phyloP scores from a whole-genome alignment of 192 early-diverging fungal species.

The Cladochytrium replicatum region DNA sequence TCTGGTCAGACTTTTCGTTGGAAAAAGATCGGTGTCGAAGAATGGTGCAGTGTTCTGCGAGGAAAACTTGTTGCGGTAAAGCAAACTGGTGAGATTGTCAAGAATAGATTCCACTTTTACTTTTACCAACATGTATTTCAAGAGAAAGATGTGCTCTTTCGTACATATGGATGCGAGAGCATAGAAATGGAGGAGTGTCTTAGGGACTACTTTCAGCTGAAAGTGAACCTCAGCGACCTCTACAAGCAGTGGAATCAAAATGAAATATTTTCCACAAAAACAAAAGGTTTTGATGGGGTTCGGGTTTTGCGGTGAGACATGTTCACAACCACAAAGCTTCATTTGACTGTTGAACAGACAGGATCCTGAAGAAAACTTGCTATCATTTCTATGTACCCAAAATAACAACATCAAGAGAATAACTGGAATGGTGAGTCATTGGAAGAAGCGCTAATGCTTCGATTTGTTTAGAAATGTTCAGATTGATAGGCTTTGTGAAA shows the following conservation, averaged over 20 bases:
- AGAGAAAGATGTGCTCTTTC: too few relatives aligned
- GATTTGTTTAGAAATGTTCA: conserved; percentile 2
- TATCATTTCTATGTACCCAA: conserved; percentile 86
- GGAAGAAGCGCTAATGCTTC: background rate
- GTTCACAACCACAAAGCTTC: background rate
- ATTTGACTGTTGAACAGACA: conserved; percentile 37
- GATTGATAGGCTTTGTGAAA: conserved; percentile 25
- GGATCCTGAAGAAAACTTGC: conserved; percentile 74
- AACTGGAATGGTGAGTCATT: conserved; percentile 56
- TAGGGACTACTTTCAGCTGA: conserved; percentile 80
- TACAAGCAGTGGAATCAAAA: conserved; percentile 49
- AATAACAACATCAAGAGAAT: conserved; percentile 96
- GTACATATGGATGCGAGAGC: too few relatives aligned
- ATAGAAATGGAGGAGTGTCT: conserved; percentile 35
- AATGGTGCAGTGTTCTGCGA: conserved; percentile 56
- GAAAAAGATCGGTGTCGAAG: conserved; percentile 47
- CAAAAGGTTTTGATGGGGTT: conserved; percentile 47
- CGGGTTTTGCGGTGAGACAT: conserved; percentile 47
- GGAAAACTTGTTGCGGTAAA: conserved; percentile 48
- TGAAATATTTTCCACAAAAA: conserved; percentile 54
- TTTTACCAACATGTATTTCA: too few relatives aligned
- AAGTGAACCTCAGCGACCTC: conserved; percentile 46
- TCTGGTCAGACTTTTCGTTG: conserved; percentile 92
- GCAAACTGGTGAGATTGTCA: conserved; percentile 52
- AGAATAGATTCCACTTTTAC: too few relatives aligned